phyloP scores from a whole-genome alignment of 108 stramenopile genomes.

The Nitzschia sp. region DNA sequence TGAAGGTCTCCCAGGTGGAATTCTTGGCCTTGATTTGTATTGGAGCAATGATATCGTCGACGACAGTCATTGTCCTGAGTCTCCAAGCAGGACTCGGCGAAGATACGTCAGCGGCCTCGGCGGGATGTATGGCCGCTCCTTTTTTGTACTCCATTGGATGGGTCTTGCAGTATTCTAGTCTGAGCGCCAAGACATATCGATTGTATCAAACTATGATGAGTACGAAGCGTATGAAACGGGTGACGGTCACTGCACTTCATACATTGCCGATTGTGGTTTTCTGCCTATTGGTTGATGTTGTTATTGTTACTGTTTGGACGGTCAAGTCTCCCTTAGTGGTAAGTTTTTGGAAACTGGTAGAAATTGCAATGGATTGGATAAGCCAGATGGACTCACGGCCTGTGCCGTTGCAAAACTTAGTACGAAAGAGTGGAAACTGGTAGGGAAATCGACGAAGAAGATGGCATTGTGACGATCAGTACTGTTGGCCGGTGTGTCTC shows the following conservation, averaged over 20 bases:
- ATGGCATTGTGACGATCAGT: conserved; percentile 40
- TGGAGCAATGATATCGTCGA: conserved; percentile 40
- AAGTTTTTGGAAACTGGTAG: conserved; percentile 10
- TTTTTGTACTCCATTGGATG: conserved; percentile 52
- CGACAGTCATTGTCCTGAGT: conserved; percentile 42
- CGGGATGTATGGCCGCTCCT: conserved; percentile 38
- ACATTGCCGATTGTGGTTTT: conserved; percentile 36
- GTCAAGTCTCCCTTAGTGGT: conserved; percentile 31
- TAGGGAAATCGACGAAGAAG: conserved; percentile 16
- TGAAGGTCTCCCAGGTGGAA: conserved; percentile 44
- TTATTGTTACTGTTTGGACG: conserved; percentile 42
- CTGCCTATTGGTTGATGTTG: conserved; percentile 28
- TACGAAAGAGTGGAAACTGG: conserved; percentile 28
- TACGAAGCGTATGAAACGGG: not conserved
- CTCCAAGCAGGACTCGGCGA: conserved; percentile 40
- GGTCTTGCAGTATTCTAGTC: conserved; percentile 40
- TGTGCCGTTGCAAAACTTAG: too few species aligned
- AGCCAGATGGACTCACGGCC: too few species aligned
- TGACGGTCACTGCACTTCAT: conserved; percentile 3
- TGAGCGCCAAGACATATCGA: conserved; percentile 48
- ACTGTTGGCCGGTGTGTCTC: conserved; percentile 39
- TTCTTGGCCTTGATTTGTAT: conserved; percentile 49
- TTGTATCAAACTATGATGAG: conserved; percentile 25
- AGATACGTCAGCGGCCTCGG: conserved; percentile 28
- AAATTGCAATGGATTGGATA: not conserved